Base-by-base conservation (phyloP, 1,284 basidiomycete species). In the Rhodotorula glutinis region DNA sequence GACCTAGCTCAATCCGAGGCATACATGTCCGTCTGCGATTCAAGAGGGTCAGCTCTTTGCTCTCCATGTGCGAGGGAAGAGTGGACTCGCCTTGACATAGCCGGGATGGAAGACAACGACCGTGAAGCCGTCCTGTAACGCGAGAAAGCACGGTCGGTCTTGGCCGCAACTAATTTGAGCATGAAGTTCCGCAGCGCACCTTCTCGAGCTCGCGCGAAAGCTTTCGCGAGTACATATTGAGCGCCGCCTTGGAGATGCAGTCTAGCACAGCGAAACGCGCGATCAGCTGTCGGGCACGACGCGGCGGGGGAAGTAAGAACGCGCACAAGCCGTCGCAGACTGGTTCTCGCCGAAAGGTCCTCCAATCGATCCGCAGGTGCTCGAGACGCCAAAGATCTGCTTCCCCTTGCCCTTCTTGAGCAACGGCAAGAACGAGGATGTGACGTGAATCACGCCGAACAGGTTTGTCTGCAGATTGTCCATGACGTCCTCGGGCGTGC, bases 381-480 rank as follows among this genome's bases (percentile, higher is more conserved):
- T 54, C 33, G 53, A 54, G 23, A 54, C 11, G 4, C 23, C 33
- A 40, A 54, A 54, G 33, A 54, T 40, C 53, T 55, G 53, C 40
- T 55, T 55, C 14, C 53, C 53, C 53, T 41, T 43, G 40, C 54
- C 21, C 21, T 40, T 59, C 33, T 46, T 38, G 1, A 67, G 29
- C 9, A 67, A 61, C 11, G 65, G 61, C 38, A 67, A 57, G 44
- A 60, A 52, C 3, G 53, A 52, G 9, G 21, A 4, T 13, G 56
- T 58, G 19, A 53, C 29, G 53, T 51, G 40, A 13, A 59, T 33
- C 14, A 52, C 52, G n/a, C 65, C 65, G 53, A 30, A 63, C 3
- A 63, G 16, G 49, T 67, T 67, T 14, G 52, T 38, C 17, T 56
- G 19, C 16, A 63, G 25, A 44, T 63, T 59, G 9, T 41, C 27